A percentile compares a stretch with the other conserved stretches of the same genome.
These are phyloP conservation scores for Symbiodinium natans DNA, from an alignment of 73 alveolate genomes.

Conservation along the genomic window DNA sequence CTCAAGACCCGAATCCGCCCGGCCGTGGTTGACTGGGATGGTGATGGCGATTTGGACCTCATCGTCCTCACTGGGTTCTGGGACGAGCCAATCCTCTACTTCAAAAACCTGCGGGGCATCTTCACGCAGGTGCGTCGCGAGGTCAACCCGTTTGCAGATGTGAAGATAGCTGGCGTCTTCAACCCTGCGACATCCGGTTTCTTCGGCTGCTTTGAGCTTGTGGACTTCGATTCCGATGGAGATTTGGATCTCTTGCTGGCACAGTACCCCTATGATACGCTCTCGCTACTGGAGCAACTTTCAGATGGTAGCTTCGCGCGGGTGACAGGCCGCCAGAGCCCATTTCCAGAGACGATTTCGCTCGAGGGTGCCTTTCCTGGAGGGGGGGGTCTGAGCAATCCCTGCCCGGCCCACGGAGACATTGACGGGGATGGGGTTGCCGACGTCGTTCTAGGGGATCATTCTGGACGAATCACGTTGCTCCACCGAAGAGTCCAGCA, in stretches of 20 bases:
- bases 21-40: slow-evolving; percentile 11
- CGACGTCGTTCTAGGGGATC: neutral
- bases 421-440: slow-evolving; percentile 5
- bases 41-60: slow-evolving; percentile 7
- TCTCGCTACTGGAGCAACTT: neutral
- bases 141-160: neutral
- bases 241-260: neutral
- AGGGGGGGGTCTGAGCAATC: neutral
- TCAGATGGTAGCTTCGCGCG: neutral
- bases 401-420: slow-evolving; percentile 13
- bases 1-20: neutral
- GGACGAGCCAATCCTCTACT: neutral
- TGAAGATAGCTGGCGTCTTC: neutral
- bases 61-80: neutral
- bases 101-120: neutral
- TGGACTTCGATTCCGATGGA: neutral
- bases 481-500: neutral
- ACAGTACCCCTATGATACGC: neutral
- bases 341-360: neutral
- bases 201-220: neutral
- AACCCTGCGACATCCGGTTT: neutral
- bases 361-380: neutral
- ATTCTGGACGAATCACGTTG: neutral
- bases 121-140: neutral
- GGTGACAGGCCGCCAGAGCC: neutral